Evolutionary conservation across 2,329 filamentous ascomycete genomes (phyloP).

Genomic region (Chrysosporium queenslandicum): DNA sequence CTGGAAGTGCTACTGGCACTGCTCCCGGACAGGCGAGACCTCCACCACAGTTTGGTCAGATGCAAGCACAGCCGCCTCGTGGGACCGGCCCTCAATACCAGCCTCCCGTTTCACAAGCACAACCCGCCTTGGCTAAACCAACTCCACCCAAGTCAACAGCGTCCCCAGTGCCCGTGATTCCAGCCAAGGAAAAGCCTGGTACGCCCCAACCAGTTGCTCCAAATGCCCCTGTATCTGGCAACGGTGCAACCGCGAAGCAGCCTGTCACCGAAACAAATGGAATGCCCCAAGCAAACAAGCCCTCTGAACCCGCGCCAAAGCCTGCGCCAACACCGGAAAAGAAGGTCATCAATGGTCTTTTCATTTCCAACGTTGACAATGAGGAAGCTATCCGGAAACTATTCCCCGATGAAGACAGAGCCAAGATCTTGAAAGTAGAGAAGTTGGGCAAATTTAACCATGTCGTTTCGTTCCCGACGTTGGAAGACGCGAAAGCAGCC

Average conservation of each 20-base stretch:
- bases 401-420: slow-evolving; percentile 70
- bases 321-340: slow-evolving; percentile 43
- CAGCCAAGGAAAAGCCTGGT: slow-evolving; percentile 42
- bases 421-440: slow-evolving; percentile 68
- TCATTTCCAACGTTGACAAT: slow-evolving; percentile 74
- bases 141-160: slow-evolving; percentile 21
- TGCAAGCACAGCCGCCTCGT: slow-evolving; percentile 26
- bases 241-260: slow-evolving; percentile 25
- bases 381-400: slow-evolving; percentile 75
- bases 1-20: slow-evolving; percentile 21
- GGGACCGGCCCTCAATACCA: slow-evolving; percentile 26
- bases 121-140: slow-evolving; percentile 25
- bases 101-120: slow-evolving; percentile 24
- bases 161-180: slow-evolving; percentile 36
- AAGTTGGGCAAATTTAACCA: slow-evolving; percentile 59
- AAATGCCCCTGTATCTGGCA: slow-evolving; percentile 22
- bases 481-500: slow-evolving; percentile 70
- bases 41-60: slow-evolving; percentile 35
- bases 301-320: slow-evolving; percentile 42
- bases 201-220: slow-evolving; percentile 37
- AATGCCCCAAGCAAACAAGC: slow-evolving; percentile 38
- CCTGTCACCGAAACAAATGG: slow-evolving; percentile 42
- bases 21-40: slow-evolving; percentile 26
- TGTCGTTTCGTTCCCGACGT: slow-evolving; percentile 72
- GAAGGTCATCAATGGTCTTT: slow-evolving; percentile 71